Conservation (phyloP, 225 moss, liverwort and hornwort species). For the Anthoceros angustus region DNA sequence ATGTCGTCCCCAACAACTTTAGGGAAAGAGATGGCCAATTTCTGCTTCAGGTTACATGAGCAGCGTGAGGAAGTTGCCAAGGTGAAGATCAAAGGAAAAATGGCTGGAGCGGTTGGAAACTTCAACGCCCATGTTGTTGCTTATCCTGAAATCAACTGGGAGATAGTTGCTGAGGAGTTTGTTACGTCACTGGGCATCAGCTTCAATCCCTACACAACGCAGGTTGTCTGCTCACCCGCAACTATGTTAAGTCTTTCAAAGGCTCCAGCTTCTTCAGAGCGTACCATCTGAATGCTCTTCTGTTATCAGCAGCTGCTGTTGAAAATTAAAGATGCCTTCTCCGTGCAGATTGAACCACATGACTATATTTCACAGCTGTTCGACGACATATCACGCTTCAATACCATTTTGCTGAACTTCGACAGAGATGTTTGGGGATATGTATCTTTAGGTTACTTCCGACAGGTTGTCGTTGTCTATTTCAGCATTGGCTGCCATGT, state of each 20-base stretch:
- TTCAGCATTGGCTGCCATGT: neutral
- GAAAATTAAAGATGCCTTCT: neutral
- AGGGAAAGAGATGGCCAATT: conserved; percentile 89
- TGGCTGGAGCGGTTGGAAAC: conserved; percentile 91
- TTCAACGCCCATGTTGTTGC: conserved; percentile 84
- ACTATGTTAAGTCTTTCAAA: too few relatives aligned
- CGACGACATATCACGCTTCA: conserved; percentile 41
- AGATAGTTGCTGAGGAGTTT: conserved; percentile 56
- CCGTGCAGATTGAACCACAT: conserved; percentile 24
- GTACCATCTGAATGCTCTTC: too few relatives aligned
- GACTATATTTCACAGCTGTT: conserved; percentile 73
- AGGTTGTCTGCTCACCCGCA: conserved; percentile 22
- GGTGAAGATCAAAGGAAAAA: conserved; percentile 62
- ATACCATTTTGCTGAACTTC: conserved; percentile 60
- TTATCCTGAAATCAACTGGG: conserved; percentile 66
- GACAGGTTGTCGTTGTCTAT: conserved; percentile 33
- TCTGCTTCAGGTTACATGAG: conserved; percentile 52
- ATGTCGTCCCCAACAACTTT: conserved; percentile 82
- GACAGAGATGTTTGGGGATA: conserved; percentile 80
- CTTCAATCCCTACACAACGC: conserved; percentile 89
- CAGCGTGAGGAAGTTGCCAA: conserved; percentile 41
- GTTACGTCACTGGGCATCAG: conserved; percentile 67
- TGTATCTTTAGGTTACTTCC: conserved; percentile 72
- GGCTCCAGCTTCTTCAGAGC: too few relatives aligned
- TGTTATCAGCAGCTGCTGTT: neutral